phyloP scores from a whole-genome alignment of 805 yeast species.

The Teunomyces funiuensis region DNA sequence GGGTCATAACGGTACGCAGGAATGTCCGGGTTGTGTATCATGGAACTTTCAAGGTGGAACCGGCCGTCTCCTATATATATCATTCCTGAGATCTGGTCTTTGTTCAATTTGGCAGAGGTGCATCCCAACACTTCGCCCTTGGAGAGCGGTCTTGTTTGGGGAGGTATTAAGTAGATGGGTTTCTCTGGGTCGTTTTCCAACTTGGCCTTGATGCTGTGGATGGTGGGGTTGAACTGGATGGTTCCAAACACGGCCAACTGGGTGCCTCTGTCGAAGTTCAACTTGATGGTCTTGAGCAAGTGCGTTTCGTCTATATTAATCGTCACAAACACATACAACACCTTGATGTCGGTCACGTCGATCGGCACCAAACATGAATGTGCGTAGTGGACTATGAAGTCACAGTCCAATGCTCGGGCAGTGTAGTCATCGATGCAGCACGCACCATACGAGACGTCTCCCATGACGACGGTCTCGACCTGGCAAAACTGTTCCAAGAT shows the following conservation, averaged over 20 bases:
- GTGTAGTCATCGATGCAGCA: constrained; percentile 97
- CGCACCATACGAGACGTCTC: constrained; percentile 98
- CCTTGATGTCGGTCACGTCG: constrained; percentile 86
- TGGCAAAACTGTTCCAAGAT: constrained; percentile 87
- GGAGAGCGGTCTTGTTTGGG: constrained; percentile 89
- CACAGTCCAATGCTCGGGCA: constrained; percentile 90
- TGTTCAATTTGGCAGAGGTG: constrained; percentile 80
- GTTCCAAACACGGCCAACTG: constrained; percentile 89
- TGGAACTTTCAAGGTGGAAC: constrained; percentile 91
- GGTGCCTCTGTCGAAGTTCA: constrained; percentile 64
- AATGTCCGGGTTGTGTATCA: constrained; percentile 93
- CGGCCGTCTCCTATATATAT: constrained; percentile 95
- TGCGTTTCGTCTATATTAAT: constrained; percentile 85
- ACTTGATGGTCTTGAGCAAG: constrained; percentile 68
- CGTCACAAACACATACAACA: constrained; percentile 92
- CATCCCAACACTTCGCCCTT: constrained; percentile 97
- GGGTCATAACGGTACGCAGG: constrained; percentile 97
- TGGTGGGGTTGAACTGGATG: constrained; percentile 93
- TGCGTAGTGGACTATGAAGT: constrained; percentile 93
- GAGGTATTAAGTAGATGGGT: constrained; percentile 68
- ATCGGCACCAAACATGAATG: constrained; percentile 96
- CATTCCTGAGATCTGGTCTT: constrained; percentile 70
- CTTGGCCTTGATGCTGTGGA: constrained; percentile 71
- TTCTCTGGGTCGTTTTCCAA: constrained; percentile 50
- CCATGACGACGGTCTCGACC: constrained; percentile 92